Percentiles rank a stretch among this genome's conserved stretches.
These are phyloP conservation scores for Myochromella boudieri DNA, from an alignment of 768 basidiomycete genomes.

Conservation along the genomic window DNA sequence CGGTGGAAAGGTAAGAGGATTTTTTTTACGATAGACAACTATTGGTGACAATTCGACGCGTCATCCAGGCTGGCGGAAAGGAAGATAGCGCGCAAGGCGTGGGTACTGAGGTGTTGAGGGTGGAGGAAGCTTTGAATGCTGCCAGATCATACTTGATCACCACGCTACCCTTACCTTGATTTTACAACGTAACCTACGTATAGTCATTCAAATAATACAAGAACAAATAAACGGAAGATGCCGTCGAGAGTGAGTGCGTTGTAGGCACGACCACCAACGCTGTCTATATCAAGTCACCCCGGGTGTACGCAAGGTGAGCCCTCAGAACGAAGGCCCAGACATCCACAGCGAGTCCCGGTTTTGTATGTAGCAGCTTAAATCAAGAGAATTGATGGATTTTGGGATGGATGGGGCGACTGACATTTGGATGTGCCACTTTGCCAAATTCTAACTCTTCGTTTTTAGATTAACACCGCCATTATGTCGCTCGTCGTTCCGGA, in stretches of 20 bases:
- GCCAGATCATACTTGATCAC: slow-evolving; percentile 46
- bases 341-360: background rate
- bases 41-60: slow-evolving; percentile 3
- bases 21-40: background rate
- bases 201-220: slow-evolving; percentile 5
- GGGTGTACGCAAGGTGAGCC: slow-evolving; percentile 21
- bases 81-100: slow-evolving; percentile 91
- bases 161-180: slow-evolving; percentile 5
- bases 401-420: slow-evolving; percentile 19
- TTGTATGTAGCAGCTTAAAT: background rate
- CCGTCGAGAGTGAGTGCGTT: slow-evolving; percentile 8
- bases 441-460: slow-evolving; percentile 20
- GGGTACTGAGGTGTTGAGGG: slow-evolving; percentile 61
- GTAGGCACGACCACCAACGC: slow-evolving; percentile 4
- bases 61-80: slow-evolving; percentile 84
- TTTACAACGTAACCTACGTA: background rate
- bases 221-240: slow-evolving; percentile 17
- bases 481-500: slow-evolving; percentile 99
- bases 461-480: slow-evolving; percentile 23
- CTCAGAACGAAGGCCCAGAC: slow-evolving; percentile 3
- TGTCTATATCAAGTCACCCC: slow-evolving; percentile 16
- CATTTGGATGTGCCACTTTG: slow-evolving; percentile 16
- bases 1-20: slow-evolving; percentile 86
- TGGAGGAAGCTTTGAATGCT: slow-evolving; percentile 64
- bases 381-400: slow-evolving; percentile 12